Evolutionary conservation across 164 flowering plant species (phyloP).

Genomic region (Berberis vulgaris): DNA sequence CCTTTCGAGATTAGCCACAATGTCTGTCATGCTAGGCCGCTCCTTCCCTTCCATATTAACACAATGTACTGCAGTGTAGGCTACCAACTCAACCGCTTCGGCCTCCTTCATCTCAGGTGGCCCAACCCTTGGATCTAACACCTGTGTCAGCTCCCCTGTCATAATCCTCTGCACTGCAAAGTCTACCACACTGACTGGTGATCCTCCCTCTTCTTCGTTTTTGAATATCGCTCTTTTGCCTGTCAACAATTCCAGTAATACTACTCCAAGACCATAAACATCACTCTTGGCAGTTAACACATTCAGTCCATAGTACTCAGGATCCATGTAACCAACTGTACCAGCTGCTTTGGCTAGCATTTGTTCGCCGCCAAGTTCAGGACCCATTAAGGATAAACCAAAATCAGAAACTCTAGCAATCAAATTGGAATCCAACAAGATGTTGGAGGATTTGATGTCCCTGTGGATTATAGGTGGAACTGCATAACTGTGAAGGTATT

Average conservation of each 20-base stretch:
- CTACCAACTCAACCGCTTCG: slow-evolving; percentile 92
- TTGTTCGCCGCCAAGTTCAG: slow-evolving; percentile 39
- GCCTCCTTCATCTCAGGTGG: slow-evolving; percentile 50
- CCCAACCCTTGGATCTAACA: slow-evolving; percentile 67
- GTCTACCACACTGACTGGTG: slow-evolving; percentile 71
- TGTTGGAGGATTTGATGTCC: slow-evolving; percentile 95
- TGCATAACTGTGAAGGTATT: slow-evolving; percentile 90
- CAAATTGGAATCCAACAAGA: slow-evolving; percentile 73
- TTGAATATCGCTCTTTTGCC: slow-evolving; percentile 88
- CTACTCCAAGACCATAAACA: slow-evolving; percentile 92
- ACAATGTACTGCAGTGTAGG: slow-evolving; percentile 81
- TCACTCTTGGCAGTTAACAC: slow-evolving; percentile 91
- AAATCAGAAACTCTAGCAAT: slow-evolving; percentile 90
- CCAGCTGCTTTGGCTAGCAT: slow-evolving; percentile 76
- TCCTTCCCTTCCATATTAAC: slow-evolving; percentile 88
- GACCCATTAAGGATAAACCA: slow-evolving; percentile 78
- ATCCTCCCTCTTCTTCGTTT: slow-evolving; percentile 28
- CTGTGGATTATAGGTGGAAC: slow-evolving; percentile 94
- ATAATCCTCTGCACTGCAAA: slow-evolving; percentile 63
- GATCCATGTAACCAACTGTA: slow-evolving; percentile 96
- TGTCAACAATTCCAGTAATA: slow-evolving; percentile 71
- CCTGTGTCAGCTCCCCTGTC: slow-evolving; percentile 46
- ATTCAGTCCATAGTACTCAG: slow-evolving; percentile 85
- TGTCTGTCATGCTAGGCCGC: slow-evolving; percentile 77
- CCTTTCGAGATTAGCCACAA: slow-evolving; percentile 85